Conservation (phyloP, 83 land plant species). For the Picea mariana region DNA sequence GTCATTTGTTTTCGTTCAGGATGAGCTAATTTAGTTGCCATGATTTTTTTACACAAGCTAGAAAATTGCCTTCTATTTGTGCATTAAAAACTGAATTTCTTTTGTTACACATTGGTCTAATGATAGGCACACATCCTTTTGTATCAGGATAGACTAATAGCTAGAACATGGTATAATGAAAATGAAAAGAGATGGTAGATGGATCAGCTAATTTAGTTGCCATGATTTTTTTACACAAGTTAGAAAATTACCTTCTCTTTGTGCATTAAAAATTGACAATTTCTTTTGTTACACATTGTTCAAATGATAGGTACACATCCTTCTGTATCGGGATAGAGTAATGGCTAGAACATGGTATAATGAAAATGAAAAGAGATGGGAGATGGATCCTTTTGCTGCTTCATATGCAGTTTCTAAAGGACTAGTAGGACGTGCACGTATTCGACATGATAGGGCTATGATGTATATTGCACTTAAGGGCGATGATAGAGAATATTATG, state of each 20-base stretch:
- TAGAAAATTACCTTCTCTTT: no score
- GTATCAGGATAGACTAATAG: slow-evolving; percentile 72
- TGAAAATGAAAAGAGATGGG: slow-evolving; percentile 74
- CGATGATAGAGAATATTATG: slow-evolving; percentile 68
- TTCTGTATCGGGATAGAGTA: slow-evolving; percentile 75
- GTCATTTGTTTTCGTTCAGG: slow-evolving; percentile 8
- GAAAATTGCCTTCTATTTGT: neutral
- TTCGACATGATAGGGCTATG: slow-evolving; percentile 81
- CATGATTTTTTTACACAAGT: no score
- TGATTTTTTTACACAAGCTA: no score
- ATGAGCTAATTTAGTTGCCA: slow-evolving; percentile 17
- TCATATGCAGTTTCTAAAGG: slow-evolving; percentile 81
- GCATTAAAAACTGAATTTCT: neutral
- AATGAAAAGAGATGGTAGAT: slow-evolving; percentile 79
- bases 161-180: slow-evolving; percentile 70
- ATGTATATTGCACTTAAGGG: slow-evolving; percentile 79
- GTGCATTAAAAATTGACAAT: neutral
- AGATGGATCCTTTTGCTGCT: slow-evolving; percentile 82
- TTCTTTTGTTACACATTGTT: neutral
- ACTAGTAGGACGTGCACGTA: slow-evolving; percentile 61
- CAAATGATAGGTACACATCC: slow-evolving; percentile 47
- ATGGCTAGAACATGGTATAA: slow-evolving; percentile 66
- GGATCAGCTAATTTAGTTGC: slow-evolving; percentile 28
- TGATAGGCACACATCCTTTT: slow-evolving; percentile 55
- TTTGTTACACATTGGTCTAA: neutral